Conservation (phyloP, 1,139 yeast species). For the Blastobotrys aristatus region DNA sequence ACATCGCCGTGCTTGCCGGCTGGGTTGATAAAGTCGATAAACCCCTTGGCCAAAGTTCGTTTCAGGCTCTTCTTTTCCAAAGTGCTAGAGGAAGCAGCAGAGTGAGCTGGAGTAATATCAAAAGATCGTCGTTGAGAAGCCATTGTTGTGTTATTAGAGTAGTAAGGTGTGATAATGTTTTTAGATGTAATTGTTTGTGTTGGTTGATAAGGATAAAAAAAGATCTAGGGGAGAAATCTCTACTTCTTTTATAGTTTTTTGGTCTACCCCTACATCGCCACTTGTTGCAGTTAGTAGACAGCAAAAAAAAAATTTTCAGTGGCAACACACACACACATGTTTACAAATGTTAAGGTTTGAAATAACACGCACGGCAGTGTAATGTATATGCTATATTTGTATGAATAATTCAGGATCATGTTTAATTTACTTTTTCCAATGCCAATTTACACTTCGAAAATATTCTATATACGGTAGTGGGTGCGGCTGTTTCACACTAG, state of each 20-base stretch:
- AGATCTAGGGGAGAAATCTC: background rate
- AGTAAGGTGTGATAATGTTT: background rate
- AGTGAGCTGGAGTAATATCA: slow-evolving; percentile 12
- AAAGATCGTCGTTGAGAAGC: slow-evolving; percentile 8
- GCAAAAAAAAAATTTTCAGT: background rate
- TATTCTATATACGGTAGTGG: background rate
- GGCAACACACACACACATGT: background rate
- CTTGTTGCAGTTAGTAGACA: background rate
- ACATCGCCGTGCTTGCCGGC: background rate
- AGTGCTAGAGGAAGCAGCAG: slow-evolving; percentile 7
- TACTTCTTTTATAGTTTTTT: slow-evolving; percentile 5
- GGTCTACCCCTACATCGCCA: background rate
- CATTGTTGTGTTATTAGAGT: background rate
- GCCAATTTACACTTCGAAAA: too few relatives aligned
- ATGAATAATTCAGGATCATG: background rate
- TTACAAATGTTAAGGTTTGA: background rate
- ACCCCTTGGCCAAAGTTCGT: background rate
- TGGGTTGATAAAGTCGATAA: slow-evolving; percentile 8
- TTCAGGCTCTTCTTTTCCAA: slow-evolving; percentile 4
- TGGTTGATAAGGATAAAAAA: slow-evolving; percentile 1
- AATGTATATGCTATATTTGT: too few relatives aligned
- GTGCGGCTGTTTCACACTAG: slow-evolving; percentile 2
- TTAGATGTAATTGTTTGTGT: background rate
- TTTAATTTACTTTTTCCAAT: background rate
- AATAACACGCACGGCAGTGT: background rate